These are phyloP conservation scores for Physocladia obscura DNA, from an alignment of 192 early-diverging fungal genomes.

Conservation along the genomic window DNA sequence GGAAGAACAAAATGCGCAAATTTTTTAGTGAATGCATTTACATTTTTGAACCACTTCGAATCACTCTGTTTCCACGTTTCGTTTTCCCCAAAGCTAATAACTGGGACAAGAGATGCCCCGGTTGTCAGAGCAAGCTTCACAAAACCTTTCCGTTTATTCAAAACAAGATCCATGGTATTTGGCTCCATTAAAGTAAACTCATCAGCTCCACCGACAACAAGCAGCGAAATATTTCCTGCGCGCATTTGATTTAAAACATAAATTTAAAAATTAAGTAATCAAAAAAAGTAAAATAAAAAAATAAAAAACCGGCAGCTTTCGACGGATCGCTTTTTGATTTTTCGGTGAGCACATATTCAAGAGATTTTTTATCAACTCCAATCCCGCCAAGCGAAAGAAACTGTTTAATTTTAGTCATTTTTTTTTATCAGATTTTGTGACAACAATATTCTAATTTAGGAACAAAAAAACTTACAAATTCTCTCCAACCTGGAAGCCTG, in stretches of 20 bases:
- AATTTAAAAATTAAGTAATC: constrained; percentile 14
- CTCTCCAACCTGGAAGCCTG: constrained; percentile 15
- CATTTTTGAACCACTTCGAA: constrained; percentile 12
- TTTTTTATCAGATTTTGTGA: too few relatives aligned
- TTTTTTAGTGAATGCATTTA: constrained; percentile 17
- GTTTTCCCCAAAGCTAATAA: constrained; percentile 30
- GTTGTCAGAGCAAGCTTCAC: constrained; percentile 38
- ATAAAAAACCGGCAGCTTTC: constrained; percentile 8
- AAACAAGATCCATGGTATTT: constrained; percentile 36
- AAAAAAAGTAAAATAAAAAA: too few relatives aligned
- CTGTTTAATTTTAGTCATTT: too few relatives aligned
- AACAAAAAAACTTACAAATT: too few relatives aligned
- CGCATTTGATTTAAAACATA: too few relatives aligned
- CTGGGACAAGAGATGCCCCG: constrained; percentile 39
- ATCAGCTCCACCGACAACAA: constrained; percentile 37
- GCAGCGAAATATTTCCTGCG: constrained; percentile 17
- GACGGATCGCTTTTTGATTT: constrained; percentile 6
- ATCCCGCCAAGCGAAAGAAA: constrained; percentile 25
- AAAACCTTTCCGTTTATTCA: constrained; percentile 44
- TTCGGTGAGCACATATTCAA: constrained; percentile 20
- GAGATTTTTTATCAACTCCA: constrained; percentile 22
- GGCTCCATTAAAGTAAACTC: constrained; percentile 31
- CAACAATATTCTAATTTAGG: too few relatives aligned
- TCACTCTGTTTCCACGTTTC: constrained; percentile 26
- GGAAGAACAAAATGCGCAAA: constrained; percentile 24